Base-by-base conservation (phyloP, 306 rosid species). In the Acacia confusa region DNA sequence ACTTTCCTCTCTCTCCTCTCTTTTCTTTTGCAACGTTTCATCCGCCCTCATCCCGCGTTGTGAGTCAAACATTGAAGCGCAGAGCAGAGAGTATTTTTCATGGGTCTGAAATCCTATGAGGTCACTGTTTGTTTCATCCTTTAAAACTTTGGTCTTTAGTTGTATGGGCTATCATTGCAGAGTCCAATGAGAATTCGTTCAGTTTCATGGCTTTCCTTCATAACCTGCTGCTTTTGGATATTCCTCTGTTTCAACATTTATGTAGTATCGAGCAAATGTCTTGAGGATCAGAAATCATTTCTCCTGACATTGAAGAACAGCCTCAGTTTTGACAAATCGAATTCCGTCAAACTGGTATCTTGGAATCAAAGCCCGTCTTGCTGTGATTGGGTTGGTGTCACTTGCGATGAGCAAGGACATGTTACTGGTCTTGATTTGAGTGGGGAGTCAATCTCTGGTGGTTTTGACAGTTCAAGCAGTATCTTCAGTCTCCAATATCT, bases 251-350 rank as follows among this genome's bases (percentile, higher is more conserved):
- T 38, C 30, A 38, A 48, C 13, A 16, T 36, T 34, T 69, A 61
- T 74, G 9, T 25, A 20, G 36, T 45, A n/a, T 70, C 77, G 72
- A 47, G 77, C 45, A 1, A 15, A 0, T 85, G 89, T 22, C 79
- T 79, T 15, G 64, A 53, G 0, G 78, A 87, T 67, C 88, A 90
- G 89, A 6, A 55, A 48, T 45, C 74, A 12, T 70, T 82, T 79
- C 52, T 88, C 74, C 84, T 86, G 1, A 45, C 75, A 28, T 32
- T 88, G 75, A 85, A 83, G 86, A 83, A 75, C 28, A 48, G 7
- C 70, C 80, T 87, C 81, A 2, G 2, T 13, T 70, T 41, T 0
- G 6, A 0, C 24, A 14, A 45, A 27, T 7, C 57, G 14, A 44
- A 24, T 24, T 44, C 75, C 75, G 14, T 9, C n/a, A 70, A 43